phyloP scores from a whole-genome alignment of 768 basidiomycete genomes.

The Serendipita sp. region DNA sequence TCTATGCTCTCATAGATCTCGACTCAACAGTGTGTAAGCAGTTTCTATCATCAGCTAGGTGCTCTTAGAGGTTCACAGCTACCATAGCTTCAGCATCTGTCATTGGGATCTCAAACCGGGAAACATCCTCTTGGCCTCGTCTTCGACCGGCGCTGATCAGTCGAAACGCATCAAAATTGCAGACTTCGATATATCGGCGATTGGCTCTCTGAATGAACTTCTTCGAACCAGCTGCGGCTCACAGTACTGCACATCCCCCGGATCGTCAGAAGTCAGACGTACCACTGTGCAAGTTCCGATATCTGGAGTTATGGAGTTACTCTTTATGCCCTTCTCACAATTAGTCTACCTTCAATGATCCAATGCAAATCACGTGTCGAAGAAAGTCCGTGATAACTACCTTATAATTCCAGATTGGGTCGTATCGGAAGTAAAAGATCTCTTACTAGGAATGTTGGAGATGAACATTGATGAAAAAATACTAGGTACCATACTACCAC shows the following conservation, averaged over 20 bases:
- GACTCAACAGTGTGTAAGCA: constrained; percentile 65
- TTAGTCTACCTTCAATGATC: constrained; percentile 92
- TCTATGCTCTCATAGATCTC: constrained; percentile 64
- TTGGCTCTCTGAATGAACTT: constrained; percentile 67
- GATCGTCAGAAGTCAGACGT: constrained; percentile 81
- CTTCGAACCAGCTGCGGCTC: constrained; percentile 92
- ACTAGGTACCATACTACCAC: no score
- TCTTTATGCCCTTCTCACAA: constrained; percentile 76
- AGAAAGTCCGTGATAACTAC: constrained; percentile 74
- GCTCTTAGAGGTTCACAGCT: constrained; percentile 86
- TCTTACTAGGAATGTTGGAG: constrained; percentile 74
- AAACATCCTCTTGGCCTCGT: constrained; percentile 52
- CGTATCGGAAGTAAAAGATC: constrained; percentile 68
- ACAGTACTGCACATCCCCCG: constrained; percentile 92
- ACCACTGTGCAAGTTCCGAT: constrained; percentile 78
- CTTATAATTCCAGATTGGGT: constrained; percentile 71
- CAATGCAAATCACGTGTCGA: constrained; percentile 55
- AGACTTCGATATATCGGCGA: constrained; percentile 97
- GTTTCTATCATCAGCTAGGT: constrained; percentile 90
- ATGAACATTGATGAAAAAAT: constrained; percentile 70
- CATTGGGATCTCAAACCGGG: constrained; percentile 98
- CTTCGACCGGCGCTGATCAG: constrained; percentile 41
- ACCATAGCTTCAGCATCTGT: constrained; percentile 92
- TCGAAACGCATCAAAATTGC: constrained; percentile 73
- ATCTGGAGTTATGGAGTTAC: constrained; percentile 97